Evolutionary conservation across 2,329 filamentous ascomycete genomes (phyloP).

Genomic region (Diaporthe vexans): DNA sequence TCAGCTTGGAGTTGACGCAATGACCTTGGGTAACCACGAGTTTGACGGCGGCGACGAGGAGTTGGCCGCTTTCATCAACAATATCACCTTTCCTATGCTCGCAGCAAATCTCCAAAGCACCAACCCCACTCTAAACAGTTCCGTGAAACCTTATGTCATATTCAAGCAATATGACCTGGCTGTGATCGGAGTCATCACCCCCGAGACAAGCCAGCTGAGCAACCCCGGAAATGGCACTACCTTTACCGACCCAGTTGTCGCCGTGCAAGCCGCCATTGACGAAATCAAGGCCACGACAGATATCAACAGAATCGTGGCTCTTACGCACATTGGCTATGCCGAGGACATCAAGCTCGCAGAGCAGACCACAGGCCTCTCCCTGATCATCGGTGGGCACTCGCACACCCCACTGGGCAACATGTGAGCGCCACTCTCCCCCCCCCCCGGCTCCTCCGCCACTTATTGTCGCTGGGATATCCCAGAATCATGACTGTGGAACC

Average conservation of each 20-base stretch:
- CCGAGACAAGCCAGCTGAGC: slow-evolving; percentile 70
- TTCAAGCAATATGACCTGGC: slow-evolving; percentile 73
- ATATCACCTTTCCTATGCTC: slow-evolving; percentile 75
- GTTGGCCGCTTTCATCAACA: slow-evolving; percentile 72
- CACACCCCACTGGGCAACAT: slow-evolving; percentile 73
- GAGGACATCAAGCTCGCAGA: slow-evolving; percentile 72
- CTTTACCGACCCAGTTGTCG: slow-evolving; percentile 69
- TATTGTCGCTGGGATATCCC: too few species aligned
- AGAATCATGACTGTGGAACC: neutral
- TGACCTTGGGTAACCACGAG: slow-evolving; percentile 78
- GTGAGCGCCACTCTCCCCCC: neutral
- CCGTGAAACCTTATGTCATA: slow-evolving; percentile 75
- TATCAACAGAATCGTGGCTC: slow-evolving; percentile 74
- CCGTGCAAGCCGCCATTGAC: slow-evolving; percentile 73
- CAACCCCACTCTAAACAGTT: slow-evolving; percentile 70
- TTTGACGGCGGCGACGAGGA: slow-evolving; percentile 75
- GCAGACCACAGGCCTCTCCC: slow-evolving; percentile 73
- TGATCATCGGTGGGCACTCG: slow-evolving; percentile 76
- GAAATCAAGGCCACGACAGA: slow-evolving; percentile 72
- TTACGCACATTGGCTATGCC: slow-evolving; percentile 78
- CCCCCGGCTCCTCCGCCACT: too few species aligned
- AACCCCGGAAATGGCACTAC: slow-evolving; percentile 69
- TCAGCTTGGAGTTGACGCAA: slow-evolving; percentile 74
- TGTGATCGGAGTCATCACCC: slow-evolving; percentile 73
- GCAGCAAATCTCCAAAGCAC: slow-evolving; percentile 75